A percentile compares a stretch with the other conserved stretches of the same genome.
These are phyloP conservation scores for Fonsecaea nubica DNA, from an alignment of 2,329 filamentous ascomycete species.

Conservation along the genomic window DNA sequence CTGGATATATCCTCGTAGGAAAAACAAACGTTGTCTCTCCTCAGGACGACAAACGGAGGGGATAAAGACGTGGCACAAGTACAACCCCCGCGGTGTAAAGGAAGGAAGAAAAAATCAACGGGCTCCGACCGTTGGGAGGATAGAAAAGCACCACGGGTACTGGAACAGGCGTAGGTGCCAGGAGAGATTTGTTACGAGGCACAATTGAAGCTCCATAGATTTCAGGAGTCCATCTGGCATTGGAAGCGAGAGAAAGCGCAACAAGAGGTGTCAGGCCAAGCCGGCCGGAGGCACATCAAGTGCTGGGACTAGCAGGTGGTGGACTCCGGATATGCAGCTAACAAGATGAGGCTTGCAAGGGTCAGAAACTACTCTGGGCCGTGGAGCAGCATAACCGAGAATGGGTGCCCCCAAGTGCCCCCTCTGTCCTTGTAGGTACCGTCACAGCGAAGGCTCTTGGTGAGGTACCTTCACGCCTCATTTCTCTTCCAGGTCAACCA, in stretches of 20 bases:
- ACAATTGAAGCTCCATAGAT: slow-evolving; percentile 17
- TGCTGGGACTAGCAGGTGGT: slow-evolving; percentile 9
- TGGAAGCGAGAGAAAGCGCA: slow-evolving; percentile 34
- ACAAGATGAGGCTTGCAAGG: slow-evolving; percentile 29
- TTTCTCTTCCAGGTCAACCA: background rate
- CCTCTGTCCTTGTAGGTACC: background rate
- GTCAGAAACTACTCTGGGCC: slow-evolving; percentile 8
- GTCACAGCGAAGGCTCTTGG: background rate
- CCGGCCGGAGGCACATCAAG: slow-evolving; percentile 21
- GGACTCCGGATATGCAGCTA: slow-evolving; percentile 24
- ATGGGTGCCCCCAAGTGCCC: background rate
- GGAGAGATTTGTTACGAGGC: slow-evolving; percentile 17
- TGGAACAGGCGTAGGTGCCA: slow-evolving; percentile 11
- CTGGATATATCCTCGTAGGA: background rate
- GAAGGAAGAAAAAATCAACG: slow-evolving; percentile 10
- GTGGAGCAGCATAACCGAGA: slow-evolving; percentile 1
- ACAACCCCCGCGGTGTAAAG: slow-evolving; percentile 13
- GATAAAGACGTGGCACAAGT: slow-evolving; percentile 10
- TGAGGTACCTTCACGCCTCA: background rate
- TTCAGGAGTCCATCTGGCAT: slow-evolving; percentile 33
- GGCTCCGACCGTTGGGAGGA: slow-evolving; percentile 16
- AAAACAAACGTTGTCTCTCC: background rate
- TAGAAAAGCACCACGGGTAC: slow-evolving; percentile 17
- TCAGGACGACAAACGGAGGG: background rate
- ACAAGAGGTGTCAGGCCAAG: slow-evolving; percentile 32